Evolutionary conservation across 306 rosid species (phyloP), one percentile per base, ranked within the genome.

Genomic region (Quercus agrifolia): DNA sequence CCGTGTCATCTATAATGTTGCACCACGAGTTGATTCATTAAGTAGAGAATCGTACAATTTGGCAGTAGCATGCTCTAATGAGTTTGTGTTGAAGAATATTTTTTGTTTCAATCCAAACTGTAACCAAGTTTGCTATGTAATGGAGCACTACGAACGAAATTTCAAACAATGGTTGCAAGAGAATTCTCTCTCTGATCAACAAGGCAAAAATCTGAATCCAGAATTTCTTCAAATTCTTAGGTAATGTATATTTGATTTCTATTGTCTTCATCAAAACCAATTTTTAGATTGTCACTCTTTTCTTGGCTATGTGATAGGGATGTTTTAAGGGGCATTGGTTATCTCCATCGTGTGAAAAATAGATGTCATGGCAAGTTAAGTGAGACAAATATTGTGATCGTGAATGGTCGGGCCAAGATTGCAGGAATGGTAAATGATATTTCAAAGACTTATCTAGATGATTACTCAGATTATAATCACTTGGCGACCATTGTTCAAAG

Each of bases 221-320:
- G 52, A 67, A 21, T 67, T 35, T 67, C 72, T 67, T n/a, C 72
- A 67, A 35, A 67, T 67, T n/a, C 72, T 67, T 3, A 35, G 72
- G 72, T 67, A 67, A 67, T 3, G 4, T 18, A 12, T 41, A 41
- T 41, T 33, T 33, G 12, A 19, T 6, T 31, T 67, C 23, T 67
- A 33, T 67, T 67, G 51, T 19, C 23, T 67, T 67, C 27, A 17
- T 19, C 17, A 9, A 66, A 18, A 18, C 52, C 72, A 31, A 17
- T 1, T 35, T 66, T 35, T n/a, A 35, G 72, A 68, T 35, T 35
- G 11, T 35, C 10, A 68, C 46, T n/a, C 9, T 35, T 64, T 4
- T 68, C 13, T 35, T n/a, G 0, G 9, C 51, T 9, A 8, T 18
- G 28, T 18, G 20, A 2, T n/a, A 68, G 72, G 72, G 72, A 68